These are phyloP conservation scores for Verticillium albo-atrum DNA, from an alignment of 2,329 filamentous ascomycete genomes.

Conservation along the genomic window DNA sequence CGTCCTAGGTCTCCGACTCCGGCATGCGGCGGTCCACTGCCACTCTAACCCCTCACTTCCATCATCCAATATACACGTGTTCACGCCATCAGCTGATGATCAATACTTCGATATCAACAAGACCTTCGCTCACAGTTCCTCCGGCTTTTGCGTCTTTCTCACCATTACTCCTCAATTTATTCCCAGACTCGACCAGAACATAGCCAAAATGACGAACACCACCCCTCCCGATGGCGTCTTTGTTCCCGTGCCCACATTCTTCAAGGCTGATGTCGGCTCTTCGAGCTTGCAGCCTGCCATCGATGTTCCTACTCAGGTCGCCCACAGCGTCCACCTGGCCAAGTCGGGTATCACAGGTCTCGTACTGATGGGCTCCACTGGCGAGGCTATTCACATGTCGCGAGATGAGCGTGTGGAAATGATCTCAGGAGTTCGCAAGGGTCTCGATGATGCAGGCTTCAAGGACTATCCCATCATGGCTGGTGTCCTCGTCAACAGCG, in stretches of 20 bases:
- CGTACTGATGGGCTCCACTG: conserved; percentile 58
- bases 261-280: conserved; percentile 35
- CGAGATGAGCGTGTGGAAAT: conserved; percentile 50
- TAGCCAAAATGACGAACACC: not conserved
- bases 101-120: too few relatives aligned
- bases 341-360: conserved; percentile 55
- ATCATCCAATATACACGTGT: not conserved
- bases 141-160: not conserved
- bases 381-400: conserved; percentile 59
- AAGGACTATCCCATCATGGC: conserved; percentile 49
- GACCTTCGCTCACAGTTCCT: not conserved
- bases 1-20: not conserved
- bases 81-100: not conserved
- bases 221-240: conserved; percentile 44
- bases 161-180: not conserved
- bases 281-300: conserved; percentile 42
- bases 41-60: not conserved
- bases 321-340: conserved; percentile 56
- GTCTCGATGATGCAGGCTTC: conserved; percentile 50
- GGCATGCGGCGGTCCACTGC: not conserved
- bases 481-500: conserved; percentile 52
- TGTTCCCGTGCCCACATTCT: conserved; percentile 61
- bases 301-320: conserved; percentile 52
- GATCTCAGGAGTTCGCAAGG: conserved; percentile 48
- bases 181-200: not conserved